Percentiles rank a stretch among this genome's conserved stretches.
Conservation (phyloP, 2,329 filamentous ascomycete species). For the Aureobasidium sp. region DNA sequence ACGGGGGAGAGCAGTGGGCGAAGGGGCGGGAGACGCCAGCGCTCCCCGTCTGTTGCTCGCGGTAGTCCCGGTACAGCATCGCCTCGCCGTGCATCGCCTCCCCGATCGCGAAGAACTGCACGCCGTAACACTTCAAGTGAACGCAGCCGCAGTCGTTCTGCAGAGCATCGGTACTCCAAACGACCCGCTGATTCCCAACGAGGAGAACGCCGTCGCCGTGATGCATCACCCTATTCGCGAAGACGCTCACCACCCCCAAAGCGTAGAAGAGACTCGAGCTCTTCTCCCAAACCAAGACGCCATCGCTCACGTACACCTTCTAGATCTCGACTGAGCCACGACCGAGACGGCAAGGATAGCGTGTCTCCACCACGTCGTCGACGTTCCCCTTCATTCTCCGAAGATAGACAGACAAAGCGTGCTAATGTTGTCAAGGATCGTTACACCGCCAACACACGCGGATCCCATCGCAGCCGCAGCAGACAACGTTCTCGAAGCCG, state of each 20-base stretch:
- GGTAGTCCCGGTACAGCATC: conserved; percentile 12
- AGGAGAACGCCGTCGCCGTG: conserved; percentile 1
- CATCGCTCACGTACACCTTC: conserved; percentile 21
- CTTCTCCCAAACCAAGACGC: not conserved
- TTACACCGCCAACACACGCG: not conserved
- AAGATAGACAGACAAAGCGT: not conserved
- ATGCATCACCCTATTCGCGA: conserved; percentile 23
- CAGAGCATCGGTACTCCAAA: not conserved
- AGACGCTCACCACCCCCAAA: conserved; percentile 17
- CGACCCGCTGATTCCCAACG: not conserved
- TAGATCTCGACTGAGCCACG: conserved; percentile 22
- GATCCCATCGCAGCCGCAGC: not conserved
- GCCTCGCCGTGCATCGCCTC: not conserved
- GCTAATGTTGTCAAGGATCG: not conserved
- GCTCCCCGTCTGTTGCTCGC: conserved; percentile 12
- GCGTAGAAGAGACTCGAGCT: conserved; percentile 8
- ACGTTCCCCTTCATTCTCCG: conserved; percentile 3
- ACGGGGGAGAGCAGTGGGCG: conserved; percentile 25
- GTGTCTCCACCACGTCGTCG: conserved; percentile 4
- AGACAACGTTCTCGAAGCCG: conserved; percentile 1
- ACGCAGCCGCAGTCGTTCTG: conserved; percentile 12
- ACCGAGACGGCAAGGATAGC: conserved; percentile 18
- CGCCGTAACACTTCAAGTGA: conserved; percentile 6
- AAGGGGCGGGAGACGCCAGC: conserved; percentile 12
- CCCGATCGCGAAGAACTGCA: not conserved